phyloP scores from a whole-genome alignment of 352 stramenopile species.

The Blastocystis sp. region DNA sequence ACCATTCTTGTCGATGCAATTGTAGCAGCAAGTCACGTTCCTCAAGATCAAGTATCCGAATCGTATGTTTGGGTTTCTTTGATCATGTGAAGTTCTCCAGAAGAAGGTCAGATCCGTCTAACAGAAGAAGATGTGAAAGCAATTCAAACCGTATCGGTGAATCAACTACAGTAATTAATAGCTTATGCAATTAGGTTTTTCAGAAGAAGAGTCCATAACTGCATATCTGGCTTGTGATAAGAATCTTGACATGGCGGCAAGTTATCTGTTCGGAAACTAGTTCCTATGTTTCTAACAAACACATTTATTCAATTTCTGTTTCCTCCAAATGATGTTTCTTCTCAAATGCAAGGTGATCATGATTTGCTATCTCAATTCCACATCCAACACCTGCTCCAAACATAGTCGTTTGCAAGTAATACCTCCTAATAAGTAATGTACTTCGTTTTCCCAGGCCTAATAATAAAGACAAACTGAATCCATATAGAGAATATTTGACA shows the following conservation, averaged over 20 bases:
- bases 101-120: conserved; percentile 69
- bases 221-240: conserved; percentile 97
- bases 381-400: not conserved
- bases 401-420: not conserved
- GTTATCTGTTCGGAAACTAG: conserved; percentile 89
- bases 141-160: conserved; percentile 66
- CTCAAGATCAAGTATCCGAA: not conserved
- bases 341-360: not conserved
- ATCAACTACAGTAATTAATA: conserved; percentile 45
- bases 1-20: not conserved
- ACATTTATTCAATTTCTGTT: not conserved
- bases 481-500: not conserved
- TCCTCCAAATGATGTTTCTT: not conserved
- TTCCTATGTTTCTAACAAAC: conserved; percentile 10
- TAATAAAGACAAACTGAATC: not conserved
- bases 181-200: conserved; percentile 78
- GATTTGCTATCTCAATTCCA: not conserved
- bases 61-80: not conserved
- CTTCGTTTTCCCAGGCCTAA: not conserved
- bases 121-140: conserved; percentile 74
- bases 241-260: conserved; percentile 94
- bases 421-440: not conserved
- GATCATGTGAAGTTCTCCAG: not conserved
- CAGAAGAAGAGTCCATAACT: conserved; percentile 83
- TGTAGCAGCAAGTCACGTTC: not conserved